Percentiles rank a stretch among this genome's conserved stretches.
Evolutionary conservation across 2,329 filamentous ascomycete species (phyloP).

Genomic region (Alternaria sp.): DNA sequence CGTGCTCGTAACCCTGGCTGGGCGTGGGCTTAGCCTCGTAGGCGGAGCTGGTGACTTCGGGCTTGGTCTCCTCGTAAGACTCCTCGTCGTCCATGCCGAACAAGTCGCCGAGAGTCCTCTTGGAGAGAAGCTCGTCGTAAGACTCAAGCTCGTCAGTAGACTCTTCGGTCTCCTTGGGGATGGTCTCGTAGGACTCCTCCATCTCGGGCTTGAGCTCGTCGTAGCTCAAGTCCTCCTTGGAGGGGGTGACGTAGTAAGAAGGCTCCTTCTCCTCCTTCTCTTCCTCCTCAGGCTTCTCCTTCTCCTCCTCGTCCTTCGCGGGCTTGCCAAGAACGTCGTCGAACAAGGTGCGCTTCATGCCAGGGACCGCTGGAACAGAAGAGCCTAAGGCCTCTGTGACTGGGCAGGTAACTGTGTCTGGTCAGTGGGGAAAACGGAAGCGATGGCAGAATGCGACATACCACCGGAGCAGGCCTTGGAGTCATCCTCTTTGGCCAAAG

Average conservation of each 20-base stretch:
- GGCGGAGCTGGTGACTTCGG: background rate
- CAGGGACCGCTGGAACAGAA: background rate
- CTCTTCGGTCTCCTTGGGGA: background rate
- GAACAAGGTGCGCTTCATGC: background rate
- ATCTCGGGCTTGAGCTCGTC: background rate
- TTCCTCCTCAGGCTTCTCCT: background rate
- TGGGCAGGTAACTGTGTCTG: background rate
- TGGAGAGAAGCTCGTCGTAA: background rate
- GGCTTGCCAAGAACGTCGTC: background rate
- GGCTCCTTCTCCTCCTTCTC: background rate
- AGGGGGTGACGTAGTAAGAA: background rate
- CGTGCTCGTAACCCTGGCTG: background rate
- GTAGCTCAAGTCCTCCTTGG: background rate
- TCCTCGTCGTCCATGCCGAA: background rate
- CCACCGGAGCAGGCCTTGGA: background rate
- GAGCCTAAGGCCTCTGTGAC: too few relatives aligned
- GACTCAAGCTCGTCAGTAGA: background rate
- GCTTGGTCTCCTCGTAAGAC: background rate
- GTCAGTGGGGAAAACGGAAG: background rate
- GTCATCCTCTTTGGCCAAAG: background rate
- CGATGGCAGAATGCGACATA: background rate
- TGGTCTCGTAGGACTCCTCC: background rate
- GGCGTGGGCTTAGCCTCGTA: background rate
- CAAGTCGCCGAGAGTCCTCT: background rate
- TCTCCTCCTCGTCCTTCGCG: background rate